Percentiles rank a stretch among this genome's conserved stretches.
Evolutionary conservation across 495 filamentous ascomycete genomes (phyloP).

Genomic region (Lichenothelia convexa): DNA sequence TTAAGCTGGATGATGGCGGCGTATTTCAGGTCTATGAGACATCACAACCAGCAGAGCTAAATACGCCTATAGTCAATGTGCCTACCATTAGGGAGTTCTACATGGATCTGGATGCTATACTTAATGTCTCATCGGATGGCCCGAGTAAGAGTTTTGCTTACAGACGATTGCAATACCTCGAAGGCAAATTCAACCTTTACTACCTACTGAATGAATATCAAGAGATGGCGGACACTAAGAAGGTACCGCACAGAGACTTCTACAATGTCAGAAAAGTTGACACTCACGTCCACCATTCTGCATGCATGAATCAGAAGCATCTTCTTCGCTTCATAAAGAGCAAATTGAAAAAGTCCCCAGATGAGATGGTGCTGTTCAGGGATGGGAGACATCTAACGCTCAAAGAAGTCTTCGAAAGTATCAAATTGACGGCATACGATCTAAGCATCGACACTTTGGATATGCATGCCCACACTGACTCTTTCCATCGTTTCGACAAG

Average conservation of each 20-base stretch:
- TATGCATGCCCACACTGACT: slow-evolving; percentile 98
- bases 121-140: slow-evolving; percentile 75
- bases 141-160: slow-evolving; percentile 96
- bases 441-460: slow-evolving; percentile 96
- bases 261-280: slow-evolving; percentile 98
- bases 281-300: slow-evolving; percentile 97
- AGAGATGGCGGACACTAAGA: slow-evolving; percentile 94
- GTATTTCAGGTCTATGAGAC: slow-evolving; percentile 84
- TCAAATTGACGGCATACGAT: slow-evolving; percentile 92
- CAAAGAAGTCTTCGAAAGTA: slow-evolving; percentile 87
- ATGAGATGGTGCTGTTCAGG: slow-evolving; percentile 82
- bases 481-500: slow-evolving; percentile 97
- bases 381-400: slow-evolving; percentile 87
- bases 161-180: slow-evolving; percentile 79
- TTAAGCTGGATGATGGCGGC: slow-evolving; percentile 59
- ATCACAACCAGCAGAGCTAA: slow-evolving; percentile 35
- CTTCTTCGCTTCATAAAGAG: slow-evolving; percentile 95
- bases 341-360: slow-evolving; percentile 94
- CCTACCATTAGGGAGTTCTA: slow-evolving; percentile 88
- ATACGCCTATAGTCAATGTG: slow-evolving; percentile 54
- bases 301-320: slow-evolving; percentile 99
- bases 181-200: slow-evolving; percentile 92
- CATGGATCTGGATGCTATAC: slow-evolving; percentile 75
- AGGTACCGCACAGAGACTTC: slow-evolving; percentile 91
- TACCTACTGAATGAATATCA: slow-evolving; percentile 86